Conservation (phyloP, 225 moss, liverwort and hornwort genomes). For the Sphagnum contortum region DNA sequence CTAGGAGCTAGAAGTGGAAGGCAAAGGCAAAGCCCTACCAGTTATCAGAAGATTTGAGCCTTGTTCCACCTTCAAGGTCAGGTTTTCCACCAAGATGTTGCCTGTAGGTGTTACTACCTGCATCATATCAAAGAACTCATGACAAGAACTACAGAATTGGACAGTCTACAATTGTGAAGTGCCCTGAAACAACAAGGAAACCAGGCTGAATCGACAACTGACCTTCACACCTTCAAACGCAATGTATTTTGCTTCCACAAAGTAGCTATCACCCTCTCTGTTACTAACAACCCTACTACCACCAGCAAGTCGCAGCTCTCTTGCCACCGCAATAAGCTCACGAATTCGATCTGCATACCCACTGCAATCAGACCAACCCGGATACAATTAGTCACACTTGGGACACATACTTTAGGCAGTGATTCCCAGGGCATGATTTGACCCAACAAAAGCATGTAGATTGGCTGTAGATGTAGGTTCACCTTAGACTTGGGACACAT, state of each 20-base stretch:
- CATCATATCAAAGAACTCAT: not conserved
- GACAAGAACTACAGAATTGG: no score
- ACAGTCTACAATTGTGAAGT: no score
- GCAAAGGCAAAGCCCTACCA: slow-evolving; percentile 26
- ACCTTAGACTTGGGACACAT: no score
- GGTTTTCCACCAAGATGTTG: slow-evolving; percentile 75
- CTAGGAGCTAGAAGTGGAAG: no score
- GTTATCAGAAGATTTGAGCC: slow-evolving; percentile 96
- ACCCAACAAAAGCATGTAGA: not conserved
- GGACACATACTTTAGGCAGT: no score
- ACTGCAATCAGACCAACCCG: slow-evolving; percentile 33
- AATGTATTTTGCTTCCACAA: slow-evolving; percentile 78
- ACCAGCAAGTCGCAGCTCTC: slow-evolving; percentile 67
- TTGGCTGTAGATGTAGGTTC: no score
- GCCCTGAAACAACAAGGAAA: no score
- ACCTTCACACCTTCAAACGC: slow-evolving; percentile 99
- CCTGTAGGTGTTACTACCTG: slow-evolving; percentile 99
- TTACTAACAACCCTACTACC: slow-evolving; percentile 44
- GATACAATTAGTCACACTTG: no score
- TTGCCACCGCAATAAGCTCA: slow-evolving; percentile 82
- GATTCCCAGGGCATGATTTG: no score
- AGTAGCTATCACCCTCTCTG: slow-evolving; percentile 69
- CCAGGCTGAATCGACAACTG: slow-evolving; percentile 4
- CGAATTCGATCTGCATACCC: slow-evolving; percentile 94
- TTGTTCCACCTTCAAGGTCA: slow-evolving; percentile 81